Evolutionary conservation across 148 eudicot genomes (phyloP).

Genomic region (Pharnaceum exiguum): DNA sequence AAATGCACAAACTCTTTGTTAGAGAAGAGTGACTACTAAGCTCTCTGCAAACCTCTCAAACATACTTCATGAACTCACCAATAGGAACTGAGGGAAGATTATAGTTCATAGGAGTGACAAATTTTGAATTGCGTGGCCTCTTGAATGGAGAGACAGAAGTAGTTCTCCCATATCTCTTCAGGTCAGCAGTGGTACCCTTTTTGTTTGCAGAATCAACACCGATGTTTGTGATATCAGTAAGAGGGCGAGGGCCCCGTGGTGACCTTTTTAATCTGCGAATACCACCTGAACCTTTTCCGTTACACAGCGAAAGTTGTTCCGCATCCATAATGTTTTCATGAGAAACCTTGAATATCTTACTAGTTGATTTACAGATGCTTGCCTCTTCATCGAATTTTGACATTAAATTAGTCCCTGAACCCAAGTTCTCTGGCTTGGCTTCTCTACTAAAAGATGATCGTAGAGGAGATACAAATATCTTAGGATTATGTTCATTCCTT

Average conservation of each 20-base stretch:
- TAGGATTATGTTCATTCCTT: conserved; percentile 30
- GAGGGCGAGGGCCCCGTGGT: conserved; percentile 37
- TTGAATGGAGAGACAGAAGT: conserved; percentile 68
- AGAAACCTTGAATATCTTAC: conserved; percentile 22
- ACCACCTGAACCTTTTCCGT: conserved; percentile 24
- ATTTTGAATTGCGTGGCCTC: conserved; percentile 74
- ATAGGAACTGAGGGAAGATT: conserved; percentile 21
- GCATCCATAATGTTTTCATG: conserved; percentile 13
- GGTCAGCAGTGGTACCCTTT: conserved; percentile 33
- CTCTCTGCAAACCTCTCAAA: neutral
- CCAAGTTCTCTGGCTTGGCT: conserved; percentile 25
- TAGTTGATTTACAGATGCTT: conserved; percentile 18
- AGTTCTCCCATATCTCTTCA: conserved; percentile 39
- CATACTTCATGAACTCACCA: conserved; percentile 37
- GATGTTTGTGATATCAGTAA: conserved; percentile 56
- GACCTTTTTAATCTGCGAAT: conserved; percentile 27
- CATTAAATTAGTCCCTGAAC: conserved; percentile 54
- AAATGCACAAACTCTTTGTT: conserved; percentile 7
- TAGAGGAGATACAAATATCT: conserved; percentile 58
- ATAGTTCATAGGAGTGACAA: conserved; percentile 51
- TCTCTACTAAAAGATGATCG: conserved; percentile 35
- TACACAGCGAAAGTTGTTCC: conserved; percentile 12
- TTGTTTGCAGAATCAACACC: conserved; percentile 15
- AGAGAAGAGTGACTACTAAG: conserved; percentile 1
- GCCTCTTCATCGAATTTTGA: conserved; percentile 63